Base-by-base conservation (phyloP, 78 protist species). In the Goniomonas avonlea region DNA sequence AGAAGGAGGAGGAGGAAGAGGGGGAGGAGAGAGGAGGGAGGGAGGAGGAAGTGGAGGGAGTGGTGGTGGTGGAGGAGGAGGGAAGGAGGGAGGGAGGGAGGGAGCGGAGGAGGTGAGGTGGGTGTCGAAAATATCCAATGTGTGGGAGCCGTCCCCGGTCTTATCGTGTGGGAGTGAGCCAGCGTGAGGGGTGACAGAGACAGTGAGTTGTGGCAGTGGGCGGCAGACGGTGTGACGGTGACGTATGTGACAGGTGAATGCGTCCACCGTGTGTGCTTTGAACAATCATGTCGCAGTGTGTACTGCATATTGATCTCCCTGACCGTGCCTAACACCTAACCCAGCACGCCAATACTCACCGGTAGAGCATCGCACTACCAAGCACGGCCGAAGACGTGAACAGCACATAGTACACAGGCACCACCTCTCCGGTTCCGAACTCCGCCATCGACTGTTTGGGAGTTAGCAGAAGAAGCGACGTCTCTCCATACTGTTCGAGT, bases 391-490 rank as follows among this genome's bases (percentile, higher is more conserved):
- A 38, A 2, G 58, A 41, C 27, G 75, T 68, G 56, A 68, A 68
- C 59, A 68, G 7, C 37, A 68, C 75, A 34, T 68, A 68, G 75
- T 68, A 68, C 29, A 35, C 43, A 20, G 75, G 75, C 9, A 68
- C 75, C 56, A 68, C 75, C 27, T 66, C 34, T 21, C 32, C 71
- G 3, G 71, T 63, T 3, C 71, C 71, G 45, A 38, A 63, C 31
- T 63, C 71, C n/a, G 71, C 71, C 47, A 63, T 63, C 31, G 71
- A 9, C 53, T 45, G 53, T 17, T 45, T 9, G 15, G 53, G 53
- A 15, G 53, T 45, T 17, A 15, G 53, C 25, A 45, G 53, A 45
- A 45, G 15, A 9, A 45, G 53, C 15, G 53, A 45, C 53, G 25
- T 15, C 53, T 45, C 53, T 9, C 53, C 53, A 45, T 45, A 15